These are phyloP conservation scores for Erythrobasidium hasegawianum DNA, from an alignment of 1,284 basidiomycete genomes.

Conservation along the genomic window DNA sequence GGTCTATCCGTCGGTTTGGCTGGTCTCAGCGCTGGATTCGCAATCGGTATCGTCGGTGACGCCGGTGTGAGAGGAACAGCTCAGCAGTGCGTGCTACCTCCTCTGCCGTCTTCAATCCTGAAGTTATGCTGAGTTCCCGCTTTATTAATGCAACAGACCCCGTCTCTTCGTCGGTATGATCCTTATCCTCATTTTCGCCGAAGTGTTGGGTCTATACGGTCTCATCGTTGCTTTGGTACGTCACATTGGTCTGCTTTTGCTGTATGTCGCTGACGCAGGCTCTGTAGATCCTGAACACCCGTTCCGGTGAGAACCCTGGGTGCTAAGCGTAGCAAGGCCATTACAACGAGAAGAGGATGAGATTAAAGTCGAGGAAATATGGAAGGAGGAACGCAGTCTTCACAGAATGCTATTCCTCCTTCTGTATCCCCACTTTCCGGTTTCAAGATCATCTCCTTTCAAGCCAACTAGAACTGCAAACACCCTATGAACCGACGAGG, in stretches of 20 bases:
- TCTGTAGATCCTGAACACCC: slow-evolving; percentile 31
- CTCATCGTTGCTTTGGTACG: slow-evolving; percentile 52
- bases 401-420: too few relatives aligned
- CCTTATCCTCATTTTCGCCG: slow-evolving; percentile 50
- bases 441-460: too few relatives aligned
- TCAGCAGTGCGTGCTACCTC: slow-evolving; percentile 46
- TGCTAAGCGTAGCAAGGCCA: slow-evolving; percentile 7
- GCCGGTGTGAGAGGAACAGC: slow-evolving; percentile 53
- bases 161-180: slow-evolving; percentile 51
- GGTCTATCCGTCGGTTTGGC: slow-evolving; percentile 53
- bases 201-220: slow-evolving; percentile 50
- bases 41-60: slow-evolving; percentile 53
- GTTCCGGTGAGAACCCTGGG: slow-evolving; percentile 14
- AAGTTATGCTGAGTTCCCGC: too few relatives aligned
- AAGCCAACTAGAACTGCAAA: too few relatives aligned
- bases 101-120: too few relatives aligned
- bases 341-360: background rate
- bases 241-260: too few relatives aligned
- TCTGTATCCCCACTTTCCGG: too few relatives aligned
- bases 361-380: too few relatives aligned
- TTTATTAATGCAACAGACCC: slow-evolving; percentile 30
- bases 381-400: too few relatives aligned
- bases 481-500: slow-evolving; percentile 19
- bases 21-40: slow-evolving; percentile 53
- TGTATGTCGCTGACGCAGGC: too few relatives aligned